Base-by-base conservation (phyloP, 2,329 filamentous ascomycete species). In the Colletotrichum phormii region DNA sequence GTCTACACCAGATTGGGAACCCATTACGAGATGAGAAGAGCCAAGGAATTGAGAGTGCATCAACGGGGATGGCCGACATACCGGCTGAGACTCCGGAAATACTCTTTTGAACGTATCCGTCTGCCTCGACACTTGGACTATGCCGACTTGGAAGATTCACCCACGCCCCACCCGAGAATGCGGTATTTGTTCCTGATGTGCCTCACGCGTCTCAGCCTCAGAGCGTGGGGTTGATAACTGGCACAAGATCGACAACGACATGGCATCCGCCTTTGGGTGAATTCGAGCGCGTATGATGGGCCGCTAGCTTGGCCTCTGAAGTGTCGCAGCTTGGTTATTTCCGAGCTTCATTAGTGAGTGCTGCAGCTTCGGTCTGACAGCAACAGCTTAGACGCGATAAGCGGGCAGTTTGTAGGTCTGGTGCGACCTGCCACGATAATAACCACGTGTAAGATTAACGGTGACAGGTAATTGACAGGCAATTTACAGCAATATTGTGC, bases 21-120 rank as follows among this genome's bases (percentile, higher is more conserved):
- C 49, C 33, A 69, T 73, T 73, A 62, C 72, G 72, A 73, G 61
- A 69, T 73, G 55, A 58, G 42, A 70, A 58, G 60, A 33, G 57
- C 26, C 42, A 67, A 42, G 26, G 57, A 60, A 57, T 61, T 26
- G n/a, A 64, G 60, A 31, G 68, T 46, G 51, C 29, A 49, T 29
- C 33, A 22, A 55, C 42, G 18, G 33, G 22, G 46, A 55, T 33
- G n/a, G 13, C 42, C 42, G 9, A 54, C n/a, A 33, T 46, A n/a
- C 42, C 18, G 31, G 7, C 22, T 59, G 49, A 49, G 15, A 18
- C 18, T 67, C 58, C 68, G 29, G 59, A 72, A 31, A 42, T 49
- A 6, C 31, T 26, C 46, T 60, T 37, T 60, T 22, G 31, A 63
- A 61, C 13, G 42, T 31, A 53, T 31, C 51, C 18, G 12, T 29